These are phyloP conservation scores for Cochlearia excelsa DNA, from an alignment of 345 rosid species.

Conservation along the genomic window DNA sequence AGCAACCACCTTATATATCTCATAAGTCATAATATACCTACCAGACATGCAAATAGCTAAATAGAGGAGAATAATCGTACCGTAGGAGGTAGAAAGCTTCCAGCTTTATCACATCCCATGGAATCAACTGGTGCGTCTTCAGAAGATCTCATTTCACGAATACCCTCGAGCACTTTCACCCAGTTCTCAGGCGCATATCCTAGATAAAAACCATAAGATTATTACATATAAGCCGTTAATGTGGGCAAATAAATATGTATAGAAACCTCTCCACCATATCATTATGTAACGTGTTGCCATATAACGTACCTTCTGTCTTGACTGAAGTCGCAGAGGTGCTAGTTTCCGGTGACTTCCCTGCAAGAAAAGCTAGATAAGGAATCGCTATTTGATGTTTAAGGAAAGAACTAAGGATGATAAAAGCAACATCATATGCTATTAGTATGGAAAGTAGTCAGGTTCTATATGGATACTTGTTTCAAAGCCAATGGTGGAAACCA, in stretches of 20 bases:
- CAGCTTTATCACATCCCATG: constrained; percentile 43
- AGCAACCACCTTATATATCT: constrained; percentile 7
- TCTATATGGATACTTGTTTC: neutral
- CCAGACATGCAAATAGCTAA: neutral
- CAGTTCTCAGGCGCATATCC: constrained; percentile 36
- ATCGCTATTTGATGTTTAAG: neutral
- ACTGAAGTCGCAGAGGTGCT: constrained; percentile 26
- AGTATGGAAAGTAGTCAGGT: constrained; percentile 5
- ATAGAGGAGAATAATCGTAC: constrained; percentile 9
- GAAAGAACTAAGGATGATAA: constrained; percentile 1
- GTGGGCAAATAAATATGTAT: constrained; percentile 6
- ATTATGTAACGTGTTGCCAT: neutral
- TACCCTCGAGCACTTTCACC: constrained; percentile 34
- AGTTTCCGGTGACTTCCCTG: constrained; percentile 40
- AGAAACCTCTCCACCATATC: neutral
- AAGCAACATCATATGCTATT: neutral
- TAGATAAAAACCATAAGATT: constrained; percentile 5
- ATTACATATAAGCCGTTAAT: neutral
- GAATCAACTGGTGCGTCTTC: constrained; percentile 44
- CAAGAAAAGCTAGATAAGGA: constrained; percentile 15
- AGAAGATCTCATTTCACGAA: constrained; percentile 40
- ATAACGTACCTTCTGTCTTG: constrained; percentile 24
- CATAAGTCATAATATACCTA: neutral
- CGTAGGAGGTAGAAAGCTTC: constrained; percentile 38
- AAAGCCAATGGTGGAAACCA: neutral